Percentiles rank a stretch among this genome's conserved stretches.
Evolutionary conservation across 805 yeast genomes (phyloP).

Genomic region (Wickerhamomyces alni): DNA sequence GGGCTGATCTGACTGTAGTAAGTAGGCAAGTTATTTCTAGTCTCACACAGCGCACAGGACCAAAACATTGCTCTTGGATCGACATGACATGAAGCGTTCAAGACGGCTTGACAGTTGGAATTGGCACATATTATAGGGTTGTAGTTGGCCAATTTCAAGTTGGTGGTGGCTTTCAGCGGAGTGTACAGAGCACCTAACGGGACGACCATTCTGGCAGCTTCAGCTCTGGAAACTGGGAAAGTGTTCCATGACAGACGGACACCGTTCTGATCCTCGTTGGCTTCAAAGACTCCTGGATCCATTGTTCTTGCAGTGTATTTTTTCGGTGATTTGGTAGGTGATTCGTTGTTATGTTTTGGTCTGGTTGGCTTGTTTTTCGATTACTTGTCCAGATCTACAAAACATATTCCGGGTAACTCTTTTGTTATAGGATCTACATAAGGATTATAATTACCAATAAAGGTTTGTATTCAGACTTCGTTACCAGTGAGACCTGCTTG

Average conservation of each 20-base stretch:
- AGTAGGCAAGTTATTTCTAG: constrained; percentile 75
- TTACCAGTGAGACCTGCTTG: constrained; percentile 15
- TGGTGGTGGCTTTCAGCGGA: constrained; percentile 80
- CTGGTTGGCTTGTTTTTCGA: constrained; percentile 11
- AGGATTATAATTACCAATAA: not conserved
- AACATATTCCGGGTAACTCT: not conserved
- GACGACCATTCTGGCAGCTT: constrained; percentile 85
- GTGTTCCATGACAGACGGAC: constrained; percentile 76
- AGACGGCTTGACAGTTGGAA: constrained; percentile 72
- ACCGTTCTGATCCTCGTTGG: constrained; percentile 66
- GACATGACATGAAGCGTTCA: constrained; percentile 82
- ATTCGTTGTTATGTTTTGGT: not conserved
- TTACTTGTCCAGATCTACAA: constrained; percentile 11
- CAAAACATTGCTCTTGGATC: constrained; percentile 73
- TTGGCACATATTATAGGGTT: constrained; percentile 80
- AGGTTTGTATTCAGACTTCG: not conserved
- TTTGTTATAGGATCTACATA: not conserved
- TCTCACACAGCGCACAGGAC: constrained; percentile 80
- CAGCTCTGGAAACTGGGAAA: constrained; percentile 83
- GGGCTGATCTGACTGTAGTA: constrained; percentile 74
- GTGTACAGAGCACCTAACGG: constrained; percentile 94
- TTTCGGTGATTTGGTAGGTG: not conserved
- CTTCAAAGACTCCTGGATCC: constrained; percentile 54
- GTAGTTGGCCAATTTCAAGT: constrained; percentile 70
- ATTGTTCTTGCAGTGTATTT: constrained; percentile 13